phyloP scores from a whole-genome alignment of 2,329 filamentous ascomycete species.

The Colletotrichum sp. region DNA sequence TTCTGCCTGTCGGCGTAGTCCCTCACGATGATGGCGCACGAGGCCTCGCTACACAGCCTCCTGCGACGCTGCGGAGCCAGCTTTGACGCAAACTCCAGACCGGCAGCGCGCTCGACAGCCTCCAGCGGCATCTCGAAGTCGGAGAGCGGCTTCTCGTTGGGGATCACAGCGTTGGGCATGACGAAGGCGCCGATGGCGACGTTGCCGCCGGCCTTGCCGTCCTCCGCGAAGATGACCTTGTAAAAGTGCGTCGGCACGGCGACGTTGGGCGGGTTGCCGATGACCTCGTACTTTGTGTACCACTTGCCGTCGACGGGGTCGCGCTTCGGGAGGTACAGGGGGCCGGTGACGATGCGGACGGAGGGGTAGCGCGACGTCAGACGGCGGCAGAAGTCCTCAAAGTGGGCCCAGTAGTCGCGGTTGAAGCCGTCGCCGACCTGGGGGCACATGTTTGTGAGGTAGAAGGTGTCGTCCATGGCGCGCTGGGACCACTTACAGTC shows the following conservation, averaged over 20 bases:
- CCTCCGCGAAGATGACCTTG: constrained; percentile 97
- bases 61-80: constrained; percentile 76
- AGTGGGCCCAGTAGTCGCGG: constrained; percentile 98
- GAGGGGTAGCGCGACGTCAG: constrained; percentile 82
- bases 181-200: constrained; percentile 95
- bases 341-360: constrained; percentile 91
- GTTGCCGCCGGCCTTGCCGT: constrained; percentile 70
- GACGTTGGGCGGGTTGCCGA: constrained; percentile 90
- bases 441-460: constrained; percentile 94
- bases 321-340: constrained; percentile 87
- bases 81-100: constrained; percentile 87
- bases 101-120: constrained; percentile 88
- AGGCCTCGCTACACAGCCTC: constrained; percentile 84
- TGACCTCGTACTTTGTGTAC: constrained; percentile 94
- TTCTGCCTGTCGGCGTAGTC: constrained; percentile 74
- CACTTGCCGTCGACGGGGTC: constrained; percentile 89
- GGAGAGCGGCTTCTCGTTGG: constrained; percentile 83
- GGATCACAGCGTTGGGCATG: constrained; percentile 87
- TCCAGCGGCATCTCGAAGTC: constrained; percentile 97
- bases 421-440: constrained; percentile 99
- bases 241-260: constrained; percentile 99
- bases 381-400: constrained; percentile 94
- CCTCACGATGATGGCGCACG: constrained; percentile 81
- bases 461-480: constrained; percentile 96
- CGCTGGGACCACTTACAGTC: constrained; percentile 95